Evolutionary conservation across 192 early-diverging fungal species (phyloP).

Genomic region (Bifiguratus adelaidae): DNA sequence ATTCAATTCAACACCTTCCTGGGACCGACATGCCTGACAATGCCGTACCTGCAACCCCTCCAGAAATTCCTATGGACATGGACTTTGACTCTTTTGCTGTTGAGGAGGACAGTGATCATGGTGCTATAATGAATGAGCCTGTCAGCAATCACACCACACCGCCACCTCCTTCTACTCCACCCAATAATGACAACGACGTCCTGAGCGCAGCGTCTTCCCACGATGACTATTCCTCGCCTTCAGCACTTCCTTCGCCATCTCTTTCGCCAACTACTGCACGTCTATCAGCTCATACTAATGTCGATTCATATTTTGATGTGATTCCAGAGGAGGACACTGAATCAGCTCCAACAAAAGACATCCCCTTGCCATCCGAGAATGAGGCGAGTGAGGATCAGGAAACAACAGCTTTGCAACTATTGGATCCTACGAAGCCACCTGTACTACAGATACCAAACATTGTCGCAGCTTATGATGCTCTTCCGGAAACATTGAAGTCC

Average conservation of each 20-base stretch:
- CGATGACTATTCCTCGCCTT: constrained; percentile 2
- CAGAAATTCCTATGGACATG: no score
- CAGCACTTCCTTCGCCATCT: constrained; percentile 40
- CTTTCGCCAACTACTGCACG: constrained; percentile 21
- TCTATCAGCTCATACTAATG: background rate
- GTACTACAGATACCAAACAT: constrained; percentile 35
- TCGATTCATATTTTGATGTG: constrained; percentile 5
- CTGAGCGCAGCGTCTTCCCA: constrained; percentile 5
- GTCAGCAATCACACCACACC: constrained; percentile 3
- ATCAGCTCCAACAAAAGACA: constrained; percentile 14
- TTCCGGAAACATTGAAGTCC: constrained; percentile 67
- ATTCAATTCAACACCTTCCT: no score
- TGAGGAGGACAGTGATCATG: background rate
- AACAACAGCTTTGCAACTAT: constrained; percentile 4
- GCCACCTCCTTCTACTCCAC: background rate
- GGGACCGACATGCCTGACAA: no score
- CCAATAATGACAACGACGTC: constrained; percentile 3
- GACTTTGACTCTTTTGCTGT: background rate
- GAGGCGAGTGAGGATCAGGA: constrained; percentile 18
- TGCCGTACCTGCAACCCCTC: background rate
- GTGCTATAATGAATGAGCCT: background rate
- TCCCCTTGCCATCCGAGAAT: constrained; percentile 8
- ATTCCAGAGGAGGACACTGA: constrained; percentile 7
- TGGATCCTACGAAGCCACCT: constrained; percentile 19
- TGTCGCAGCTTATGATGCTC: constrained; percentile 67